A percentile compares a stretch with the other conserved stretches of the same genome.
Evolutionary conservation across 2,329 filamentous ascomycete genomes (phyloP).

Genomic region (Emergomyces orientalis): DNA sequence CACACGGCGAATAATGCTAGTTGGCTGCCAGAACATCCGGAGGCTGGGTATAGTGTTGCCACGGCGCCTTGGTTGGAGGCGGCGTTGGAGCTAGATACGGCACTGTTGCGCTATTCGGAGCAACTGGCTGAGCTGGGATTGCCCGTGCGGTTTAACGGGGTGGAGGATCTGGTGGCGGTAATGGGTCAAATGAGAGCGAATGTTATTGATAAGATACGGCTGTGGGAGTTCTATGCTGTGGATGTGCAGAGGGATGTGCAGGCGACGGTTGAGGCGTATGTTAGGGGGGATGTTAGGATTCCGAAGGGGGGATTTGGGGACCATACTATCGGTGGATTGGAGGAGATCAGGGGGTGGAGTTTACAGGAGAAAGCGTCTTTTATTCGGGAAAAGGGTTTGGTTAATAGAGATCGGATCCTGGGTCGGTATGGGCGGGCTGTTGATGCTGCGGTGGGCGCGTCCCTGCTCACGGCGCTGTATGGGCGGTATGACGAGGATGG

Average conservation of each 20-base stretch:
- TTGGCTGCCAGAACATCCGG: constrained; percentile 90
- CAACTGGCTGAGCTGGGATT: constrained; percentile 59
- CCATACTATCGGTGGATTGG: constrained; percentile 42
- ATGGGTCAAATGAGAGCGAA: constrained; percentile 78
- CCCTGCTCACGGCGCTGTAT: constrained; percentile 56
- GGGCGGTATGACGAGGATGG: constrained; percentile 55
- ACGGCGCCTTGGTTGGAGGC: constrained; percentile 67
- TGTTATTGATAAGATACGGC: constrained; percentile 63
- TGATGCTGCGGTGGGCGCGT: constrained; percentile 60
- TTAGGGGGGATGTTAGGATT: constrained; percentile 47
- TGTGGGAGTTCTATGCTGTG: constrained; percentile 92
- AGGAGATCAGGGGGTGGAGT: constrained; percentile 46
- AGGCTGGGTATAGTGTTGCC: constrained; percentile 86
- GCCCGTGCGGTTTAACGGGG: constrained; percentile 60
- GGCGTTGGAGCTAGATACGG: constrained; percentile 66
- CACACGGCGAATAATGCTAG: constrained; percentile 93
- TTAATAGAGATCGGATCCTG: constrained; percentile 64
- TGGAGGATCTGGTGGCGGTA: constrained; percentile 65
- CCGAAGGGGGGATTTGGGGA: constrained; percentile 45
- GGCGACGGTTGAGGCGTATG: constrained; percentile 63
- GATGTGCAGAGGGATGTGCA: constrained; percentile 65
- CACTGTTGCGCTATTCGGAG: constrained; percentile 56
- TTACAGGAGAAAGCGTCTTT: constrained; percentile 50
- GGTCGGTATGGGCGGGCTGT: constrained; percentile 66
- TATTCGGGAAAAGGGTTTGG: constrained; percentile 59